These are phyloP conservation scores for Fusarium sp. DNA, from an alignment of 2,329 filamentous ascomycete genomes.

Conservation along the genomic window DNA sequence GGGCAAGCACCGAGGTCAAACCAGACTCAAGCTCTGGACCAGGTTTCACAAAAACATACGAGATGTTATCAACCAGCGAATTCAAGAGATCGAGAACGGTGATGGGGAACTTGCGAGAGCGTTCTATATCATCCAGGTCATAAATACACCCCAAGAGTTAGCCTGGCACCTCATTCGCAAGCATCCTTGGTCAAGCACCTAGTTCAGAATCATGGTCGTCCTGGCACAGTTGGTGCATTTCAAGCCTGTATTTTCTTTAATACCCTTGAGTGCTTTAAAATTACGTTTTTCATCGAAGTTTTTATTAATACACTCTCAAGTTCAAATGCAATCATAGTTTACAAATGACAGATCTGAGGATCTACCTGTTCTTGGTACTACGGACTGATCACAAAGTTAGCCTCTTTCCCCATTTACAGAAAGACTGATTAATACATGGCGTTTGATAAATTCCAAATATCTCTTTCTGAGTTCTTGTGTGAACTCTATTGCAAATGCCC, in stretches of 20 bases:
- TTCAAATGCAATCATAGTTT: background rate
- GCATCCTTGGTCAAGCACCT: background rate
- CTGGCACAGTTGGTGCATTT: background rate
- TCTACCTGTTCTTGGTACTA: background rate
- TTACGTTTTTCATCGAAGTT: too few relatives aligned
- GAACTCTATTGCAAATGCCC: background rate
- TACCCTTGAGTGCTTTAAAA: background rate
- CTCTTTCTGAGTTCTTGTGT: background rate
- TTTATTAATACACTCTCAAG: background rate
- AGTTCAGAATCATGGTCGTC: background rate
- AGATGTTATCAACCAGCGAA: background rate
- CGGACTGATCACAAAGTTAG: background rate
- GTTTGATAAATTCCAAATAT: background rate
- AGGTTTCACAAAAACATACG: background rate
- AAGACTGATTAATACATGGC: background rate
- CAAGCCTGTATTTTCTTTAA: background rate
- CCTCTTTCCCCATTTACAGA: background rate
- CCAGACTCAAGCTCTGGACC: background rate
- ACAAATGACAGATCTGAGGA: background rate
- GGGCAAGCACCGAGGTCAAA: background rate
- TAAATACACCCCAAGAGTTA: background rate
- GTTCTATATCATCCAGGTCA: background rate
- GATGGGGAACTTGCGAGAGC: background rate
- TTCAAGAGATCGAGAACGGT: background rate
- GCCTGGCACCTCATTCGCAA: conserved; percentile 7